phyloP scores from a whole-genome alignment of 352 stramenopile species.

The Phytophthora meadii region DNA sequence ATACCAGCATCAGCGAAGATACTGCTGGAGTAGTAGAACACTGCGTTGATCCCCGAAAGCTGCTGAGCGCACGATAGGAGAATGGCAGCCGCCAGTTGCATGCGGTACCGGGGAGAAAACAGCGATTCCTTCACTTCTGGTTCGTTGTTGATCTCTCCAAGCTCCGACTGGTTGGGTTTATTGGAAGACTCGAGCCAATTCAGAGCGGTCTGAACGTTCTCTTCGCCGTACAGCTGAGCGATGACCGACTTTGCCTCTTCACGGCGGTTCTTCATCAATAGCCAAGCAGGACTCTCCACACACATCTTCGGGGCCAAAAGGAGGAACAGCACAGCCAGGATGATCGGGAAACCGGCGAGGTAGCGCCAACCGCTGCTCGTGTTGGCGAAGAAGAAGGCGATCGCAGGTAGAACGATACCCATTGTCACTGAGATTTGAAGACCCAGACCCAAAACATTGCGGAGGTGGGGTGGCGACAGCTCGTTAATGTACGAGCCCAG shows the following conservation, averaged over 20 bases:
- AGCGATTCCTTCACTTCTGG: slow-evolving; percentile 30
- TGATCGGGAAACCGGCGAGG: slow-evolving; percentile 40
- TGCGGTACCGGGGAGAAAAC: slow-evolving; percentile 27
- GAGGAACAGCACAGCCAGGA: slow-evolving; percentile 52
- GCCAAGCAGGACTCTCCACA: slow-evolving; percentile 45
- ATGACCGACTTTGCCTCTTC: slow-evolving; percentile 37
- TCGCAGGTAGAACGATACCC: slow-evolving; percentile 50
- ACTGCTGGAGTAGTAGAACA: slow-evolving; percentile 19
- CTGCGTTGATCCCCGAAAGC: slow-evolving; percentile 16
- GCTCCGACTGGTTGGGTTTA: slow-evolving; percentile 22
- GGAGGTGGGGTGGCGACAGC: slow-evolving; percentile 29
- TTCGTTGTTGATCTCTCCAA: slow-evolving; percentile 34
- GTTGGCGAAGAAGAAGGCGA: slow-evolving; percentile 68
- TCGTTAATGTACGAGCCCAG: slow-evolving; percentile 59
- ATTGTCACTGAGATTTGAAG: slow-evolving; percentile 58
- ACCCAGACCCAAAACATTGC: slow-evolving; percentile 30
- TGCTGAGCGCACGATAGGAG: slow-evolving; percentile 35
- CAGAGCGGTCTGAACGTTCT: slow-evolving; percentile 38
- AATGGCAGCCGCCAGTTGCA: slow-evolving; percentile 57
- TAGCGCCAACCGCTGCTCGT: slow-evolving; percentile 52
- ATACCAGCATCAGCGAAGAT: slow-evolving; percentile 30
- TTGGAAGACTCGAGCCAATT: slow-evolving; percentile 33
- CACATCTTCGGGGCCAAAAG: slow-evolving; percentile 46
- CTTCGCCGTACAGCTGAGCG: slow-evolving; percentile 37
- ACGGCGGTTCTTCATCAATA: slow-evolving; percentile 31